A percentile compares a stretch with the other conserved stretches of the same genome.
phyloP scores from a whole-genome alignment of 345 rosid species.

The Combretum micranthum region DNA sequence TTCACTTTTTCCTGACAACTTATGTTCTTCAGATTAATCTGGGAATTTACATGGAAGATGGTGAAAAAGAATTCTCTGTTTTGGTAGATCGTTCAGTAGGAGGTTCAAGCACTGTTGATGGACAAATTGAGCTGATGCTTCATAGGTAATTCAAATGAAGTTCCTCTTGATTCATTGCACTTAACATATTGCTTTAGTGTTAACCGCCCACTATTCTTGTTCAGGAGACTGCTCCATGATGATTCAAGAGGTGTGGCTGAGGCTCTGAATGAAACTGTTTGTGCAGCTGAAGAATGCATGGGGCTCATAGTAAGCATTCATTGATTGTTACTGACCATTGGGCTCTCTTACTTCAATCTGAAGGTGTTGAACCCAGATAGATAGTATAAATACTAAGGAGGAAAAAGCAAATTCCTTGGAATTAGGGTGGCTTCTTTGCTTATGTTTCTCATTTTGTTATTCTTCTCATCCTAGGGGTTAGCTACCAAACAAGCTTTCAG shows the following conservation, averaged over 20 bases:
- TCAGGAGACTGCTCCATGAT: constrained; percentile 85
- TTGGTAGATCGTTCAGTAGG: constrained; percentile 88
- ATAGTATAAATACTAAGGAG: too few relatives aligned
- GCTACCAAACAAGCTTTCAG: too few relatives aligned
- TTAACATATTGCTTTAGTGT: background rate
- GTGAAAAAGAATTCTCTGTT: constrained; percentile 70
- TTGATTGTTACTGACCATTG: background rate
- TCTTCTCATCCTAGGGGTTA: too few relatives aligned
- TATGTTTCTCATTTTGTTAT: too few relatives aligned
- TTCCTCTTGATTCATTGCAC: background rate
- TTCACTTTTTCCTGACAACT: background rate
- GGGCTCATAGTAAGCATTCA: constrained; percentile 70
- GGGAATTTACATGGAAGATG: constrained; percentile 79
- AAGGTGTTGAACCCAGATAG: background rate
- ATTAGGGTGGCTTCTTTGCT: too few relatives aligned
- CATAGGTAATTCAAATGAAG: constrained; percentile 53
- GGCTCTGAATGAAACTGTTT: constrained; percentile 79
- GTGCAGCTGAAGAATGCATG: constrained; percentile 53
- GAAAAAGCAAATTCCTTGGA: too few relatives aligned
- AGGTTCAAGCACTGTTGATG: constrained; percentile 85
- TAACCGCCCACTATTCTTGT: constrained; percentile 4
- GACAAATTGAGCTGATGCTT: constrained; percentile 93
- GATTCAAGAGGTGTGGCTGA: constrained; percentile 91
- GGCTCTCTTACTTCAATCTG: background rate
- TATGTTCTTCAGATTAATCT: constrained; percentile 61